A percentile compares a stretch with the other conserved stretches of the same genome.
Conservation (phyloP, 805 yeast genomes). For the Ogataea thermomethanolica region DNA sequence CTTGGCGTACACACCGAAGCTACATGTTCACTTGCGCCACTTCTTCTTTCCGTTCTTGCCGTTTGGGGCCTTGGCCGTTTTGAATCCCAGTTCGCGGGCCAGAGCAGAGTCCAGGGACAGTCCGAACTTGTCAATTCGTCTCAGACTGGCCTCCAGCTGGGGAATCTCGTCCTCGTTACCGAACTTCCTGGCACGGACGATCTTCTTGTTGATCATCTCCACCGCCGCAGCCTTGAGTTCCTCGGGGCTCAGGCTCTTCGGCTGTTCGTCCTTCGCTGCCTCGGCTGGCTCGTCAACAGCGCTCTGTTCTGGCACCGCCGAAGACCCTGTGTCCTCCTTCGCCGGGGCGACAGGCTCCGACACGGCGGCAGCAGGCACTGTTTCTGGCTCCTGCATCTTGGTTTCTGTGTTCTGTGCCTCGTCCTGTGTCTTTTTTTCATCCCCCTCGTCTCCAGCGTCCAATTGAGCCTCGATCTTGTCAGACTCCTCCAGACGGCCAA, state of each 20-base stretch:
- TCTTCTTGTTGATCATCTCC: conserved; percentile 61
- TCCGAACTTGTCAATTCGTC: conserved; percentile 82
- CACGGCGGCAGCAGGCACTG: conserved; percentile 8
- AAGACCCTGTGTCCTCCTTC: too few species aligned
- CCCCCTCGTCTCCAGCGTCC: conserved; percentile 17
- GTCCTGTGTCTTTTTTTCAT: conserved; percentile 15
- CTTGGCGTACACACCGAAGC: background rate
- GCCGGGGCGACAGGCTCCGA: conserved; percentile 14
- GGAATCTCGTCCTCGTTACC: conserved; percentile 55
- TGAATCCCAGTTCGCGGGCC: conserved; percentile 64
- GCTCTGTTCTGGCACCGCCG: too few species aligned
- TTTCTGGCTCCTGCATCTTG: conserved; percentile 11
- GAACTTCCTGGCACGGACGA: conserved; percentile 73
- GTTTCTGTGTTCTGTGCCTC: conserved; percentile 7
- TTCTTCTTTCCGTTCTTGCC: conserved; percentile 2
- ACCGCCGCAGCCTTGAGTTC: conserved; percentile 68
- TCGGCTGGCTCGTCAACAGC: conserved; percentile 15
- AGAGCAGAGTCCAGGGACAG: conserved; percentile 62
- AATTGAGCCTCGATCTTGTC: conserved; percentile 40
- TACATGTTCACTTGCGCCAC: conserved; percentile 1
- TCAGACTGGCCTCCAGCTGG: conserved; percentile 57
- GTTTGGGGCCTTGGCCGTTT: conserved; percentile 7
- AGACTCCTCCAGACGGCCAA: conserved; percentile 58
- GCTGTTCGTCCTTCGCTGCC: conserved; percentile 13
- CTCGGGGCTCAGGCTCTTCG: conserved; percentile 51